A percentile compares a stretch with the other conserved stretches of the same genome.
Evolutionary conservation across 1,139 yeast genomes (phyloP).

Genomic region (Saccharomycopsis hybrid): DNA sequence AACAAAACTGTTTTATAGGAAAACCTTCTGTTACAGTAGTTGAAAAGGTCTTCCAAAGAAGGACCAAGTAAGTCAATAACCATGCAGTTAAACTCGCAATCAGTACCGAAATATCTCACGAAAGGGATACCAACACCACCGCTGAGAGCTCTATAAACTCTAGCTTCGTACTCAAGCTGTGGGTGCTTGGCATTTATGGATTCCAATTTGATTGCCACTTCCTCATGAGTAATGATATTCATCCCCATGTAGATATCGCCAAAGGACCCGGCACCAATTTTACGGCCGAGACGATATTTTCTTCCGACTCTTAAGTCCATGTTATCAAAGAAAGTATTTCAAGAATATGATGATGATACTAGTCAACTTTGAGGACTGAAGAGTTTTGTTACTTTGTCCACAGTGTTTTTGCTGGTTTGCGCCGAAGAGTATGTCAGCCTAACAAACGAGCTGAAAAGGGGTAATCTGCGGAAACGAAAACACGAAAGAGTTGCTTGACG

Average conservation of each 20-base stretch:
- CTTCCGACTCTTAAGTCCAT: conserved; percentile 87
- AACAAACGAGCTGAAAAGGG: no score
- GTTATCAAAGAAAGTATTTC: no score
- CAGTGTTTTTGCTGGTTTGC: no score
- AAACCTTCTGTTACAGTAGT: conserved; percentile 90
- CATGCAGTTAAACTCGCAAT: conserved; percentile 94
- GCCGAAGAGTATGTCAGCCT: no score
- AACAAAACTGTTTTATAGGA: conserved; percentile 88
- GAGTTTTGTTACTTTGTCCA: no score
- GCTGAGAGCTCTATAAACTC: conserved; percentile 86
- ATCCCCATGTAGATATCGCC: conserved; percentile 95
- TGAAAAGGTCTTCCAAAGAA: conserved; percentile 88
- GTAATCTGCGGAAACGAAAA: no score
- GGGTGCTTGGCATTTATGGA: conserved; percentile 91
- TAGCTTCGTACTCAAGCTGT: conserved; percentile 92
- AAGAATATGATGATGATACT: no score
- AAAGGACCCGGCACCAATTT: conserved; percentile 95
- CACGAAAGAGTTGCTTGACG: no score
- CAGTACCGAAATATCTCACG: conserved; percentile 96
- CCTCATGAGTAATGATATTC: conserved; percentile 92
- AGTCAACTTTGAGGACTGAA: no score
- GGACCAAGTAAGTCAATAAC: conserved; percentile 96
- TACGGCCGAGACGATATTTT: conserved; percentile 90
- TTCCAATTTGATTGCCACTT: conserved; percentile 93
- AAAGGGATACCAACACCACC: conserved; percentile 98